Percentiles rank a stretch among this genome's conserved stretches.
phyloP scores from a whole-genome alignment of 345 rosid species.

The Syzygium aromaticum region DNA sequence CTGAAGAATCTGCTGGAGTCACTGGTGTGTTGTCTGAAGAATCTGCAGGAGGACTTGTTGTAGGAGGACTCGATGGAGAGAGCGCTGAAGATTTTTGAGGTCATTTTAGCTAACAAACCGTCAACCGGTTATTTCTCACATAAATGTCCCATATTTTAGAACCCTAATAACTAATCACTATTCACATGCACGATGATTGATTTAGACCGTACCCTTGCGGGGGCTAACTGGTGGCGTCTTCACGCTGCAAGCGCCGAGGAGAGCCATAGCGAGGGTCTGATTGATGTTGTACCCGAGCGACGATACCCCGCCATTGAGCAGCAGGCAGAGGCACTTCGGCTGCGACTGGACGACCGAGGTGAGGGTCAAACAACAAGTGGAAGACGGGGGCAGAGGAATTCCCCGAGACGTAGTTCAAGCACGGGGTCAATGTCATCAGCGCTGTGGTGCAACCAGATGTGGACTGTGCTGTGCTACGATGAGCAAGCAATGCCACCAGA shows the following conservation, averaged over 20 bases:
- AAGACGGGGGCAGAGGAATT: conserved; percentile 37
- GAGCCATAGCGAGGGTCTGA: conserved; percentile 26
- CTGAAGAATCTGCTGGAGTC: conserved; percentile 14
- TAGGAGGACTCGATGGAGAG: conserved; percentile 15
- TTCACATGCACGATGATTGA: not conserved
- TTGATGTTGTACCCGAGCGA: conserved; percentile 18
- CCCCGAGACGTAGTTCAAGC: conserved; percentile 32
- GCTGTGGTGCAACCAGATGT: conserved; percentile 18
- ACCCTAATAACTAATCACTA: not conserved
- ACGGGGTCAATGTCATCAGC: conserved; percentile 25
- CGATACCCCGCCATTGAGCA: conserved; percentile 22
- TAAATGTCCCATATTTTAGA: not conserved
- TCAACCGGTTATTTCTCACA: not conserved
- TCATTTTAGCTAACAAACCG: not conserved
- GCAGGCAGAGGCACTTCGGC: conserved; percentile 38
- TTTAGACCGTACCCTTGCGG: not conserved
- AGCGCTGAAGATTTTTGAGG: not conserved
- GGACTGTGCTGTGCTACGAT: conserved; percentile 17
- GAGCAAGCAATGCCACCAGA: conserved; percentile 1
- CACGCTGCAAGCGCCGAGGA: conserved; percentile 27
- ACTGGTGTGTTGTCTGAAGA: conserved; percentile 12
- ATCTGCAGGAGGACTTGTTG: conserved; percentile 5
- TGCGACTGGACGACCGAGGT: conserved; percentile 28
- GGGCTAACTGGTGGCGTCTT: conserved; percentile 25
- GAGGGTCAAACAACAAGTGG: conserved; percentile 51